These are phyloP conservation scores for Magnaporthales sp. DNA, from an alignment of 2,329 filamentous ascomycete species.

Conservation along the genomic window DNA sequence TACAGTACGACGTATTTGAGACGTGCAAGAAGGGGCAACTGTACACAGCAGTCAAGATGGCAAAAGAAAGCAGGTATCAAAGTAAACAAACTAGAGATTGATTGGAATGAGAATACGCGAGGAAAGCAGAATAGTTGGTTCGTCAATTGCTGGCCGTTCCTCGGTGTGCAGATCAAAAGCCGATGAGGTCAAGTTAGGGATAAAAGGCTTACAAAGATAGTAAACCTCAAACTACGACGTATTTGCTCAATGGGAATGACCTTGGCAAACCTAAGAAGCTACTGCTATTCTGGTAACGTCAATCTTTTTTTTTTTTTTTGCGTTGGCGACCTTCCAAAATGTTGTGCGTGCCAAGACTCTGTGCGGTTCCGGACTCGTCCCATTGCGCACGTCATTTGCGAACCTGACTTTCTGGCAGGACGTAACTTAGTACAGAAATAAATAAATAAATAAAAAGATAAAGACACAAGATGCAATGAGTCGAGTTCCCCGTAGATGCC, in stretches of 20 bases:
- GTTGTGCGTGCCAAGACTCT: background rate
- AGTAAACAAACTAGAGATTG: background rate
- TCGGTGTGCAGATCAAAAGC: background rate
- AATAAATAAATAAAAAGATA: background rate
- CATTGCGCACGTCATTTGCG: background rate
- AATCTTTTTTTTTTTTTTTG: background rate
- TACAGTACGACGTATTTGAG: background rate
- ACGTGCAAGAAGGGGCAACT: background rate
- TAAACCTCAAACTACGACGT: too few relatives aligned
- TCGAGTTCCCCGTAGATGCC: background rate
- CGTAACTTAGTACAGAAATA: background rate
- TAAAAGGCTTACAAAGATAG: background rate
- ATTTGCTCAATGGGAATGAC: too few relatives aligned
- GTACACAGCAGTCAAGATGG: background rate
- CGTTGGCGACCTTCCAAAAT: background rate
- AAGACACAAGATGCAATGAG: background rate
- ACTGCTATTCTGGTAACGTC: background rate
- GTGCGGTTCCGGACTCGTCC: background rate
- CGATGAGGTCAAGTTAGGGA: background rate
- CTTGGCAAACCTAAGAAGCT: background rate
- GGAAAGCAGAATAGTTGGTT: background rate
- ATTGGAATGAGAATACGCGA: background rate
- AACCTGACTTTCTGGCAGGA: background rate
- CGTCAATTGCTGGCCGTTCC: background rate
- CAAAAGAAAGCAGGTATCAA: constrained; percentile 4